Base-by-base conservation (phyloP, 75 land plant species). In the Adiantum capillusveneris region DNA sequence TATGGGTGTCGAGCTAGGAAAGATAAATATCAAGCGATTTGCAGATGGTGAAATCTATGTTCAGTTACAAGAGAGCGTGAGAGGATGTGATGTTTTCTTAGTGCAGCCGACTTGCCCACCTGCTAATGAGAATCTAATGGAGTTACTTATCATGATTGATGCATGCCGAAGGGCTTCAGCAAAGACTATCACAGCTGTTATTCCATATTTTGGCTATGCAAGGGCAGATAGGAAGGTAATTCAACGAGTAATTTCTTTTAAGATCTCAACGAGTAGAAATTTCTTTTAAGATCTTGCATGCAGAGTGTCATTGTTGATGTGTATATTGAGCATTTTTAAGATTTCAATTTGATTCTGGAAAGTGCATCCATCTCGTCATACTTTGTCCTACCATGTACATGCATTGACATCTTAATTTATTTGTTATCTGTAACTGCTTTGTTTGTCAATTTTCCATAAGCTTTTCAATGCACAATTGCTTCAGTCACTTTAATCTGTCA, bases 41-140 rank as follows among this genome's bases (percentile, higher is more conserved):
- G 91, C 91, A 29, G 91, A 87, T 78, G 91, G 91, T 11, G 91
- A 87, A 66, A 83, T 83, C 37, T 83, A 87, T 72, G 91, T 87
- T 43, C 91, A 87, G 57, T 58, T 87, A 53, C 67, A 87, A 73
- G 91, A 87, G 70, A 87, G 91, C 75, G 87, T 87, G 19, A 55
- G 91, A 62, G 91, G 91, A 12, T 83, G 91, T 73, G 87, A 87
- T 74, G 87, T 87, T 1, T 87, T 75, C 54, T 64, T 87, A 14
- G 82, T 87, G 29, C 91, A 87, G 64, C 91, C 91, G 1, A 87
- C 91, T 0, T 78, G 91, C 55, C 91, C 90, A 39, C 91, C 91
- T 46, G 91, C 83, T 37, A 87, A 87, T 59, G 91, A 87, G 64
- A 87, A 87, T 58, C 78, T 87, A 11, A 87, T 87, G 91, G 91